Evolutionary conservation across 1,139 yeast genomes (phyloP).

Genomic region (Lodderomyces pseudojiufengensis): DNA sequence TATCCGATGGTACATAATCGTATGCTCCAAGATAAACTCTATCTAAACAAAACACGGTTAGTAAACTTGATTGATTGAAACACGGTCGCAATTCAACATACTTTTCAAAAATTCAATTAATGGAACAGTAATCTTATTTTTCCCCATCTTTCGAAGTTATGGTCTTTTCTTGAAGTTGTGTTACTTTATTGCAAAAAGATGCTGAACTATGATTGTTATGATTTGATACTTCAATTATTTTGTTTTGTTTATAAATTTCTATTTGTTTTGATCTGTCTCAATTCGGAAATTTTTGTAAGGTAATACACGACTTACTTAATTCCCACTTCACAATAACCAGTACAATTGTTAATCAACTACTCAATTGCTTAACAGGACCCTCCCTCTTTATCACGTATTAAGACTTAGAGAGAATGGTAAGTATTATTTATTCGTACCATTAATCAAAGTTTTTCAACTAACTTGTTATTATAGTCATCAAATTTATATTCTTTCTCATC

Average conservation of each 20-base stretch:
- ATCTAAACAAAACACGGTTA: constrained; percentile 39
- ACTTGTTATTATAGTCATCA: constrained; percentile 25
- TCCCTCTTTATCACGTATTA: too few relatives aligned
- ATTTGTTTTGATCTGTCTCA: constrained; percentile 3
- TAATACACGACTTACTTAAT: not conserved
- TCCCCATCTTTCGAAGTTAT: constrained; percentile 7
- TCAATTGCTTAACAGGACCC: too few relatives aligned
- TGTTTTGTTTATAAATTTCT: not conserved
- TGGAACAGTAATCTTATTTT: constrained; percentile 22
- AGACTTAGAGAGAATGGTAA: too few relatives aligned
- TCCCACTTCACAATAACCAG: too few relatives aligned
- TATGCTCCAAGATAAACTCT: constrained; percentile 90
- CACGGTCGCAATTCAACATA: too few relatives aligned
- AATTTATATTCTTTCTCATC: constrained; percentile 63
- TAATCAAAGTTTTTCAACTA: too few relatives aligned
- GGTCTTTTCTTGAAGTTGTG: too few relatives aligned
- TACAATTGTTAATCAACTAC: too few relatives aligned
- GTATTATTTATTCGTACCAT: too few relatives aligned
- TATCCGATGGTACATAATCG: constrained; percentile 74
- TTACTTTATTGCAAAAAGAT: not conserved
- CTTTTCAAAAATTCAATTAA: constrained; percentile 46
- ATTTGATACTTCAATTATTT: not conserved
- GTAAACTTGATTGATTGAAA: constrained; percentile 14
- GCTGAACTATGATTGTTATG: not conserved
- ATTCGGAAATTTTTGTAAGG: constrained; percentile 5